Percentiles rank a stretch among this genome's conserved stretches.
phyloP scores from a whole-genome alignment of 2,329 filamentous ascomycete species.

The Colletotrichum somersetense region DNA sequence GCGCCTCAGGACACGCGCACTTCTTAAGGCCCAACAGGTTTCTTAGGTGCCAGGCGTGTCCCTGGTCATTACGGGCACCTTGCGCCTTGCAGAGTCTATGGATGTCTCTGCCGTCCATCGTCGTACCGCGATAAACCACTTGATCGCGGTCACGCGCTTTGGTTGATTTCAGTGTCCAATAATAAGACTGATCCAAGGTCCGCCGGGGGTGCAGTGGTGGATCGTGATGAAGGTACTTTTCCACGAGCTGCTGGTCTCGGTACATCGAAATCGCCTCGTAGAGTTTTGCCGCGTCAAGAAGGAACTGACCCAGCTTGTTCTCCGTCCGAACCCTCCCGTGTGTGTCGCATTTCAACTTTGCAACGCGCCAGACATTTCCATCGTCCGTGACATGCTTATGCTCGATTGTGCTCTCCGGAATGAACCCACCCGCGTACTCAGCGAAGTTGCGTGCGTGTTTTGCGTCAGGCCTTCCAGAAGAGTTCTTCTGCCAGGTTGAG shows the following conservation, averaged over 20 bases:
- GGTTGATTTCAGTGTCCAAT: constrained; percentile 56
- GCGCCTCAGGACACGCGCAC: background rate
- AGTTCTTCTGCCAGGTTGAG: background rate
- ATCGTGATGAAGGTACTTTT: constrained; percentile 49
- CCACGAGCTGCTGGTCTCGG: constrained; percentile 51
- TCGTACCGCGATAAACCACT: constrained; percentile 56
- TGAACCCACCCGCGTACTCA: background rate
- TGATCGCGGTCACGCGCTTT: constrained; percentile 56
- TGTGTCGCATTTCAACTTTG: constrained; percentile 19
- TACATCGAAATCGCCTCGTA: constrained; percentile 54
- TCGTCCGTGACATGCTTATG: background rate
- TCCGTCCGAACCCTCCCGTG: constrained; percentile 27
- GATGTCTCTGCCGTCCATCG: constrained; percentile 42
- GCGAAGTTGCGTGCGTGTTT: background rate
- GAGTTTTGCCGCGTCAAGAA: constrained; percentile 51
- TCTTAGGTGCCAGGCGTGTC: background rate
- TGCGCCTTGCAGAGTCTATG: constrained; percentile 39
- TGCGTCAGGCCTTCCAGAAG: constrained; percentile 1
- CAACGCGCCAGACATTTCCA: constrained; percentile 39
- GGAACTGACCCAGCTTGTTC: constrained; percentile 46
- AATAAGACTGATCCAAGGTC: constrained; percentile 61
- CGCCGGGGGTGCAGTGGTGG: constrained; percentile 58
- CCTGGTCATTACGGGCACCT: constrained; percentile 25
- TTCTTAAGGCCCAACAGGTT: background rate
- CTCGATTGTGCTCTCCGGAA: background rate